Conservation (phyloP, 2,329 filamentous ascomycete genomes). For the Fusarium kyushuense region DNA sequence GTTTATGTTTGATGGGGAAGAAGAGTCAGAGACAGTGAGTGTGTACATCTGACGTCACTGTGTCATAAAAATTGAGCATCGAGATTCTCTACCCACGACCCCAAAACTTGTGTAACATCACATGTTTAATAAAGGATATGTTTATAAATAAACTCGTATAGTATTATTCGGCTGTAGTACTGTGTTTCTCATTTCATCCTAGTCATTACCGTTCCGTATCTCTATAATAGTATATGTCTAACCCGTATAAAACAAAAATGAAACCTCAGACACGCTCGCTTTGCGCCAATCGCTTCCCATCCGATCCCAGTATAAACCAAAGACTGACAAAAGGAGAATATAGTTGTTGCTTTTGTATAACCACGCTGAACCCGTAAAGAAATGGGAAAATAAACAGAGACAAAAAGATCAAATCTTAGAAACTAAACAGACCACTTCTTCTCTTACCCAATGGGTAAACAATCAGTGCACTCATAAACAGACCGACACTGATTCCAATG, state of each 20-base stretch:
- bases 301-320: slow-evolving; percentile 3
- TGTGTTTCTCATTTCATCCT: slow-evolving; percentile 24
- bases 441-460: slow-evolving; percentile 69
- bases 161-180: neutral
- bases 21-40: neutral
- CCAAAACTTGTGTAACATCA: neutral
- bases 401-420: slow-evolving; percentile 49
- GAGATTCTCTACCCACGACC: slow-evolving; percentile 10
- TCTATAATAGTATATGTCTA: slow-evolving; percentile 14
- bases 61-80: slow-evolving; percentile 14
- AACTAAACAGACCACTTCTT: slow-evolving; percentile 68
- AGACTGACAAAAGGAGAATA: neutral
- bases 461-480: slow-evolving; percentile 67
- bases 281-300: slow-evolving; percentile 30
- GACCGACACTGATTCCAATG: slow-evolving; percentile 71
- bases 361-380: neutral
- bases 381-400: neutral
- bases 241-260: neutral
- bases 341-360: slow-evolving; percentile 9
- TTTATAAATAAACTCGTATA: neutral
- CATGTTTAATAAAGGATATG: neutral
- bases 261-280: slow-evolving; percentile 33
- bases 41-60: slow-evolving; percentile 35
- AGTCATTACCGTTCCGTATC: slow-evolving; percentile 23
- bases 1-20: neutral